phyloP scores from a whole-genome alignment of 495 filamentous ascomycete genomes.

The Podospora fimiseda region DNA sequence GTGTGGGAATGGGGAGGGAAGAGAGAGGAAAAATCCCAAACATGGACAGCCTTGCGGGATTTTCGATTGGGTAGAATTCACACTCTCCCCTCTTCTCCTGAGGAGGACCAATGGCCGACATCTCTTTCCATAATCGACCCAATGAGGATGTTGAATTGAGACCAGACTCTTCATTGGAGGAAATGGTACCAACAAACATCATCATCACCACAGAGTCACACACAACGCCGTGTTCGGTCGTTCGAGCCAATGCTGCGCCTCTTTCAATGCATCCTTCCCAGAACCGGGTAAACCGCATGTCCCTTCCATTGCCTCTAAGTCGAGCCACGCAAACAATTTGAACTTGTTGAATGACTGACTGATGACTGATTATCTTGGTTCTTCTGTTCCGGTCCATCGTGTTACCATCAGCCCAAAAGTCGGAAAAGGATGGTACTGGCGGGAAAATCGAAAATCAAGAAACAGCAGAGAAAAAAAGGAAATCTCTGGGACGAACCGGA shows the following conservation, averaged over 20 bases:
- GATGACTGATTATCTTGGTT: no score
- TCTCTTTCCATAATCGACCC: not conserved
- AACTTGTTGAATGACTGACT: not conserved
- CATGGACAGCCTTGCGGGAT: not conserved
- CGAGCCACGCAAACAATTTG: not conserved
- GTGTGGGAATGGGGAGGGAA: not conserved
- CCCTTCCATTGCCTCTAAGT: not conserved
- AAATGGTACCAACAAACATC: not conserved
- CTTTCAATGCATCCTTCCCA: not conserved
- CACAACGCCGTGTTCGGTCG: not conserved
- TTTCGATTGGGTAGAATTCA: not conserved
- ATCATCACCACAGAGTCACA: not conserved
- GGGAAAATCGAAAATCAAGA: no score
- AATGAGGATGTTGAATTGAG: not conserved
- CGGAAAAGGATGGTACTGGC: no score
- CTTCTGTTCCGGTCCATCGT: conserved; percentile 5
- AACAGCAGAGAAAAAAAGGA: no score
- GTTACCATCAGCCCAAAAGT: not conserved
- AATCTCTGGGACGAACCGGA: no score
- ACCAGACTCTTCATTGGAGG: not conserved
- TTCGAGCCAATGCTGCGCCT: not conserved
- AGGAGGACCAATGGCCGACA: no score
- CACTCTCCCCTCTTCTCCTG: not conserved
- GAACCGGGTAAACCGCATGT: no score
- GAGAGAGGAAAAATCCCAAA: not conserved